Evolutionary conservation across 306 rosid genomes (phyloP).

Genomic region (Spatholobus suberectus): DNA sequence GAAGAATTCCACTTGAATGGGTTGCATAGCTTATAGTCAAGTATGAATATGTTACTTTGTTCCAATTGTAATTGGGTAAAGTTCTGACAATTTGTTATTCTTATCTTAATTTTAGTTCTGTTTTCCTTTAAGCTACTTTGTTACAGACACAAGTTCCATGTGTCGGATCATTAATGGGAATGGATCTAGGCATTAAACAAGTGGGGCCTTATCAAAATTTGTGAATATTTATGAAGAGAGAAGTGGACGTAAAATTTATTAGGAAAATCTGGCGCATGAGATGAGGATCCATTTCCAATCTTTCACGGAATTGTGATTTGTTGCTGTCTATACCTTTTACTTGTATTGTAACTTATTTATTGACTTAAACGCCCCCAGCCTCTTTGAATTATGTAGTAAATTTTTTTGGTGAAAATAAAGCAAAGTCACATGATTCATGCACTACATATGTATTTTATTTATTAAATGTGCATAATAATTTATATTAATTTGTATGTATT

Average conservation of each 20-base stretch:
- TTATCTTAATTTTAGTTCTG: not conserved
- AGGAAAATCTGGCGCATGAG: not conserved
- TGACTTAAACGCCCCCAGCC: not conserved
- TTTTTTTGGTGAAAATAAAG: not conserved
- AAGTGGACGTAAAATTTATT: not conserved
- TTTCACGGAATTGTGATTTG: not conserved
- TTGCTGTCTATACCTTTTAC: not conserved
- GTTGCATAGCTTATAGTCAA: not conserved
- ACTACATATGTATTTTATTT: not conserved
- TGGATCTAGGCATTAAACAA: not conserved
- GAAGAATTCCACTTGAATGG: not conserved
- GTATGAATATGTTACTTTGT: not conserved
- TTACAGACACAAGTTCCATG: not conserved
- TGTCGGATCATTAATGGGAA: not conserved
- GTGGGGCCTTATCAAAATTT: not conserved
- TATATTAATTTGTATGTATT: slow-evolving; percentile 26
- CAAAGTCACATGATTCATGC: not conserved
- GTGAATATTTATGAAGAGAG: not conserved
- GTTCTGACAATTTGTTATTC: not conserved
- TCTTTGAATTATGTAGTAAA: not conserved
- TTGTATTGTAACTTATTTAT: slow-evolving; percentile 4
- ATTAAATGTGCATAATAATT: not conserved
- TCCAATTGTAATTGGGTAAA: not conserved
- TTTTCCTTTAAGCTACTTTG: not conserved
- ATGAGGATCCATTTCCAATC: not conserved